Evolutionary conservation across 257 asterid species (phyloP).

Genomic region (Avicennia marina): DNA sequence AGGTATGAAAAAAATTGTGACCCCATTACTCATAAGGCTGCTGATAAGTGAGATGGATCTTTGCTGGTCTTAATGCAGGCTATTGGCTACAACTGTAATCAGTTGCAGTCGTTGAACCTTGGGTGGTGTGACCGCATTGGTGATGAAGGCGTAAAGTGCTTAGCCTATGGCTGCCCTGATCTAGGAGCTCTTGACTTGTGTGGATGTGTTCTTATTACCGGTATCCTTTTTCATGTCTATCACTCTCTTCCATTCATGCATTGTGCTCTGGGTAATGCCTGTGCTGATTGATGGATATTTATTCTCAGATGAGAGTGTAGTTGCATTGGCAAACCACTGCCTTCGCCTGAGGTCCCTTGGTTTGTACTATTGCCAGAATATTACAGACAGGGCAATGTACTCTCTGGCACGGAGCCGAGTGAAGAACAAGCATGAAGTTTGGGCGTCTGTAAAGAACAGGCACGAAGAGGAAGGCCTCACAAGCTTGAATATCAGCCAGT

Average conservation of each 20-base stretch:
- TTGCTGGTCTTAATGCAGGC: conserved; percentile 48
- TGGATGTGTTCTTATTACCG: conserved; percentile 93
- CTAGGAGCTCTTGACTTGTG: conserved; percentile 83
- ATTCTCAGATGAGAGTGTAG: conserved; percentile 76
- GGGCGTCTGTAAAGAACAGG: conserved; percentile 60
- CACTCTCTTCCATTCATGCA: too few relatives aligned
- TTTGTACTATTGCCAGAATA: conserved; percentile 82
- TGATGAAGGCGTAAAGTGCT: conserved; percentile 89
- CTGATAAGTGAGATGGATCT: too few relatives aligned
- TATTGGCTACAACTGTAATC: conserved; percentile 75
- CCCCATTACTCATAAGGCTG: too few relatives aligned
- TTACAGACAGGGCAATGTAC: conserved; percentile 89
- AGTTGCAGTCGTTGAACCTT: conserved; percentile 70
- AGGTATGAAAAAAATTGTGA: conserved; percentile 46
- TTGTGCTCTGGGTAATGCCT: too few relatives aligned
- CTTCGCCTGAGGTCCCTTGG: conserved; percentile 75
- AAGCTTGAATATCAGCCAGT: conserved; percentile 88
- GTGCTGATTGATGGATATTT: background rate
- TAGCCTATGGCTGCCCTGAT: conserved; percentile 95
- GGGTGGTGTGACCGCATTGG: conserved; percentile 95
- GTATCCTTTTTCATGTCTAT: too few relatives aligned
- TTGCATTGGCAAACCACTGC: conserved; percentile 83
- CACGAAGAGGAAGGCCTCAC: conserved; percentile 83
- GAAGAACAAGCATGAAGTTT: conserved; percentile 48
- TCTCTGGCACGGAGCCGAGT: conserved; percentile 79